phyloP scores from a whole-genome alignment of 352 stramenopile species.

The Phytophthora quininea region DNA sequence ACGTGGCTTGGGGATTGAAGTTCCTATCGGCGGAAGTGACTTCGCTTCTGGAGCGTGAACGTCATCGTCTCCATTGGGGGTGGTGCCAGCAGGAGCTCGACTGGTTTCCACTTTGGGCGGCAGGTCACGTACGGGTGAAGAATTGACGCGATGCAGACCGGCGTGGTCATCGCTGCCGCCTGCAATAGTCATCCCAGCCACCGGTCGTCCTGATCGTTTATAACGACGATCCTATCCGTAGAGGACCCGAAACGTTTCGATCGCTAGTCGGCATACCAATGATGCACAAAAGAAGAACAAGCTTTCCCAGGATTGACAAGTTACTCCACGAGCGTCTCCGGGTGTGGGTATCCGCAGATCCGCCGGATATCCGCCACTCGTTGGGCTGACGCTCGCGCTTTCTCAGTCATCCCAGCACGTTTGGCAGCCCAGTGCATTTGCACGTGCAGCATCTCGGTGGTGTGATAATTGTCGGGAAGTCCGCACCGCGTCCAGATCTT shows the following conservation, averaged over 20 bases:
- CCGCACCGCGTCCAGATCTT: slow-evolving; percentile 37
- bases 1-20: neutral
- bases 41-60: slow-evolving; percentile 7
- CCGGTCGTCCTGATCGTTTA: too few species aligned
- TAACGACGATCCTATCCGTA: too few species aligned
- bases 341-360: slow-evolving; percentile 41
- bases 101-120: slow-evolving; percentile 18
- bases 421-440: slow-evolving; percentile 55
- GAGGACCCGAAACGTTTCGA: too few species aligned
- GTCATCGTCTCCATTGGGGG: neutral
- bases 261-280: too few species aligned
- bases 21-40: neutral
- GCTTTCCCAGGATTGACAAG: neutral
- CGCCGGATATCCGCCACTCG: slow-evolving; percentile 25
- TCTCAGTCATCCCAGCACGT: slow-evolving; percentile 22
- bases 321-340: slow-evolving; percentile 18
- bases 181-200: slow-evolving; percentile 3
- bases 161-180: slow-evolving; percentile 3
- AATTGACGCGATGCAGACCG: slow-evolving; percentile 29
- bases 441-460: slow-evolving; percentile 53
- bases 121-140: slow-evolving; percentile 5
- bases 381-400: slow-evolving; percentile 14
- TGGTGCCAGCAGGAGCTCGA: slow-evolving; percentile 19
- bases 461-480: slow-evolving; percentile 44
- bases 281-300: too few species aligned